Base-by-base conservation (phyloP, 1,139 yeast genomes). In the Pneumocystis carinii region DNA sequence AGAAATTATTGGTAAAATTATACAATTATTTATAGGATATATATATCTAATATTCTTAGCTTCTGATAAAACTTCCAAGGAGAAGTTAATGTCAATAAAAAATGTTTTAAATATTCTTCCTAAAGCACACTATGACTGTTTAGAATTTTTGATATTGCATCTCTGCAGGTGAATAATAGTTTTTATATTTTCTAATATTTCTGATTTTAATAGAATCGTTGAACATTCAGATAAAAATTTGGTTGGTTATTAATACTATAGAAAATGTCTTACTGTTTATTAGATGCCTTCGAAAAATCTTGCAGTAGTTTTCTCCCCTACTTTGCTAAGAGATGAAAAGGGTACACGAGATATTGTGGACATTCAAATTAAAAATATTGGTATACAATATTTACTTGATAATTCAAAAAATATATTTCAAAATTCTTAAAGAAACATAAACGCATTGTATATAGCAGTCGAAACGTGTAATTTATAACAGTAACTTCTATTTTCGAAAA, bases 271-370 rank as follows among this genome's bases (percentile, higher is more conserved):
- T 19, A 29, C 17, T 38, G 29, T 32, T 36, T 27, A 3, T 53
- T 59, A 64, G 65, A 92, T 92, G 99, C 87, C 82, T 39, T 77
- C 81, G 68, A 83, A 84, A 72, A 90, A 94, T 70, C 75, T 94
- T 65, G 86, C 96, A 0, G 92, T 94, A 62, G 96, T 92, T 19
- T 92, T 92, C 78, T 96, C 97, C 0, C 98, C 99, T 1, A 90
- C 97, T 2, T 76, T 92, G 62, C 87, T 90, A 0, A 78, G 97
- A 66, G 96, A 90, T 69, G 77, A 79, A 66, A 80, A 84, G 35
- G 95, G 96, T 3, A 90, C 87, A 67, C 81, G 86, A 66, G 98
- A 94, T 73, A 83, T 92, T 75, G 71, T 79, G 63, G 98, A 92
- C 72, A 90, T 90, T 89, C 87, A 86, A 32, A 81, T 83, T 65